Evolutionary conservation across 176 grass and related monocot species (phyloP), one percentile per base, ranked within the genome.

Genomic region (Hsuehochloa calcarea): DNA sequence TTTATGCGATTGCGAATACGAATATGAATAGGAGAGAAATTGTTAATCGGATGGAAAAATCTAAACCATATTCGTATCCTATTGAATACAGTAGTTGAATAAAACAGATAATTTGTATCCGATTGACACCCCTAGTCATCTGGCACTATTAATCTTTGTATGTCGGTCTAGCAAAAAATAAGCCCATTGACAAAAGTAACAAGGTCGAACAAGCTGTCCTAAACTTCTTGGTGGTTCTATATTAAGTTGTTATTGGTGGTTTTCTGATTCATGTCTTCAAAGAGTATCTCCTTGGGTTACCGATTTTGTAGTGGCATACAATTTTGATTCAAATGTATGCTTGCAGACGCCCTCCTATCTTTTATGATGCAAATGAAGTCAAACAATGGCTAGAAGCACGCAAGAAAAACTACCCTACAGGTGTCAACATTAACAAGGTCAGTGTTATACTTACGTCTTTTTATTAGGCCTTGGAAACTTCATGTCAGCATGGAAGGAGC

Each of bases 341-440:
- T 73, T 92, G 84, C 66, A 96, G 96, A 84, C 62, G 50, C 1
- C 76, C 68, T 68, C 79, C 44, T 66, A 81, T 92, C n/a, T 68
- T 73, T 22, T 99, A 99, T 85, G 79, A 87, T 64, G 86, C 80
- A 90, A 94, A 92, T 23, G 93, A 99, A 88, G 81, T 99, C 82
- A 92, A 91, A 79, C 91, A 85, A 71, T 99, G 96, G 96, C 45
- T 89, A 84, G 88, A 94, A 82, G 91, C 96, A 81, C 91, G 96
- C 4, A 96, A 78, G 70, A 96, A 90, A 61, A 99, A 96, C 67
- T 96, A 94, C 72, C 96, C 96, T 55, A 92, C 88, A 65, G 82
- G 27, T 49, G 77, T 81, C 65, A 99, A 91, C 26, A 19, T 92
- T 72, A 74, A 91, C 31, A 92, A 91, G 91, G 96, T 99, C 23